phyloP scores from a whole-genome alignment of 2,329 filamentous ascomycete species.

The Sphaceloma murrayae region DNA sequence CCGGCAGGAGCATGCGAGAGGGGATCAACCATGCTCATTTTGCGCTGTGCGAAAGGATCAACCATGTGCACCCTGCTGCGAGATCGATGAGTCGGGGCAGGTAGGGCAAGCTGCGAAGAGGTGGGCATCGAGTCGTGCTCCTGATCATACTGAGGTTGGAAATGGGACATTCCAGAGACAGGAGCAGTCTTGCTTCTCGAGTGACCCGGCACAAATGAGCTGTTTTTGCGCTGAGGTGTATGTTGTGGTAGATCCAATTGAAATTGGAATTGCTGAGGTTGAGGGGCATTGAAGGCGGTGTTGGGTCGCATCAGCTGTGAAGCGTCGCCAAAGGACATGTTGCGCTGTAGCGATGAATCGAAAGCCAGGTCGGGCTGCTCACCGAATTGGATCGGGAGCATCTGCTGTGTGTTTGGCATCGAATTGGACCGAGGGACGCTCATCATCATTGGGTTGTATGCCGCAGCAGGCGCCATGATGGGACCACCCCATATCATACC shows the following conservation, averaged over 20 bases:
- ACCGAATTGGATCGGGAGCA: constrained; percentile 7
- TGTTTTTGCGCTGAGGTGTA: background rate
- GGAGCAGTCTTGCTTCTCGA: too few relatives aligned
- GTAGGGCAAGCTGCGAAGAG: constrained; percentile 1
- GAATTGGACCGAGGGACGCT: constrained; percentile 1
- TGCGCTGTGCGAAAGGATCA: constrained; percentile 8
- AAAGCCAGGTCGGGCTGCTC: constrained; percentile 10
- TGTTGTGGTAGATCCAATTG: constrained; percentile 1
- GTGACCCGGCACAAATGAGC: background rate
- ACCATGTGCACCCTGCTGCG: background rate
- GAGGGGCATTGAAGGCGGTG: background rate
- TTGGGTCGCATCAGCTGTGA: constrained; percentile 12
- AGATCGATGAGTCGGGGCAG: background rate
- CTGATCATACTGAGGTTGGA: too few relatives aligned
- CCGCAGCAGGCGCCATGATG: constrained; percentile 12
- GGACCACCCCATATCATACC: constrained; percentile 14
- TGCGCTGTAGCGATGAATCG: background rate
- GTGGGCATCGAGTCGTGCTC: background rate
- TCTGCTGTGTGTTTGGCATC: constrained; percentile 1
- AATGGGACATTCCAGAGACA: too few relatives aligned
- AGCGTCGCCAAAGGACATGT: constrained; percentile 7
- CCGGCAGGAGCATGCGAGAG: too few relatives aligned
- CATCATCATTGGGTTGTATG: background rate
- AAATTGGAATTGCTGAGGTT: background rate
- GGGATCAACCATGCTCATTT: background rate